phyloP scores from a whole-genome alignment of 2,329 filamentous ascomycete genomes.

The Didymella exigua region DNA sequence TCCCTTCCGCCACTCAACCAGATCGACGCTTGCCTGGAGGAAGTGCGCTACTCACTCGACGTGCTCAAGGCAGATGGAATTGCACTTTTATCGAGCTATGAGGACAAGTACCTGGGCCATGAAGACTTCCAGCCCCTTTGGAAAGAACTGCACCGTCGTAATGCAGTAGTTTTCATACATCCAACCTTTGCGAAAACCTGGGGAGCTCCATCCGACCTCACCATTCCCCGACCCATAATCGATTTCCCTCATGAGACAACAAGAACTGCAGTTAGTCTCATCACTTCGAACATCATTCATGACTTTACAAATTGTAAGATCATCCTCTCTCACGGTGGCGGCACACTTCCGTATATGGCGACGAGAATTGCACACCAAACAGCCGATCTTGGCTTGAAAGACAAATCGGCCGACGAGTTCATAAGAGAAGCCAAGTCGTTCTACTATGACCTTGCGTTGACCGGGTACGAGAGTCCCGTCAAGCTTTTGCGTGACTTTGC shows the following conservation, averaged over 20 bases:
- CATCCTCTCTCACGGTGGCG: conserved; percentile 57
- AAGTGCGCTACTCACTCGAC: conserved; percentile 51
- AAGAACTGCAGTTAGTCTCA: conserved; percentile 52
- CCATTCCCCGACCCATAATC: conserved; percentile 49
- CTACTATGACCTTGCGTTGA: conserved; percentile 10
- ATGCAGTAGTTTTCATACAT: conserved; percentile 55
- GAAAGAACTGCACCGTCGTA: conserved; percentile 50
- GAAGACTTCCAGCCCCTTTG: conserved; percentile 50
- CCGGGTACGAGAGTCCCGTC: conserved; percentile 1
- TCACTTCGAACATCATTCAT: conserved; percentile 29
- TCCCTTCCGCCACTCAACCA: conserved; percentile 48
- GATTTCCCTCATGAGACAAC: conserved; percentile 57
- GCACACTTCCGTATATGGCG: conserved; percentile 50
- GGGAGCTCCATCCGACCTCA: conserved; percentile 33
- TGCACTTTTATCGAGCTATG: conserved; percentile 55
- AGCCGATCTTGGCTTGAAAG: conserved; percentile 5
- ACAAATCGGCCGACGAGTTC: conserved; percentile 6
- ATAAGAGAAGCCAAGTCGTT: conserved; percentile 4
- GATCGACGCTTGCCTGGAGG: conserved; percentile 40
- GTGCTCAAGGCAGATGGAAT: conserved; percentile 55
- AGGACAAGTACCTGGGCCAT: conserved; percentile 55
- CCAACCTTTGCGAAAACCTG: conserved; percentile 50
- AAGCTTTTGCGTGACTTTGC: conserved; percentile 8
- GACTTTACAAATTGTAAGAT: conserved; percentile 50
- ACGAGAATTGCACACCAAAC: conserved; percentile 8